phyloP scores from a whole-genome alignment of 257 asterid genomes.

The Solanum verrucosum region DNA sequence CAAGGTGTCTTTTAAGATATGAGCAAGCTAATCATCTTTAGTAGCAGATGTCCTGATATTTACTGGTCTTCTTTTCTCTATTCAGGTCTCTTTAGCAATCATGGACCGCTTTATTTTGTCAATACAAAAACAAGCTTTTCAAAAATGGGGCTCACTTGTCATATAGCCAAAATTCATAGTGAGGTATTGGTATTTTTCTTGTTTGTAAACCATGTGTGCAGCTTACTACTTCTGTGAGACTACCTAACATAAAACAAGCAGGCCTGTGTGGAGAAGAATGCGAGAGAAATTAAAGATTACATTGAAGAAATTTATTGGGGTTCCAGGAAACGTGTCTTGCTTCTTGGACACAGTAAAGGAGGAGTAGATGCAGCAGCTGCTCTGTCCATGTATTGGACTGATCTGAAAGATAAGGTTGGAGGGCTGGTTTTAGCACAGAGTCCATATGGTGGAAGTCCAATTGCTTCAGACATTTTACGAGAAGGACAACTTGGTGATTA shows the following conservation, averaged over 20 bases:
- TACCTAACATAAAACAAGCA: conserved; percentile 17
- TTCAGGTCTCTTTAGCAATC: conserved; percentile 48
- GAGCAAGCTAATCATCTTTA: neutral
- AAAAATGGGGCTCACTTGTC: conserved; percentile 93
- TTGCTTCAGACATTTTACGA: conserved; percentile 86
- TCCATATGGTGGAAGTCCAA: conserved; percentile 96
- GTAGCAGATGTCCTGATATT: neutral
- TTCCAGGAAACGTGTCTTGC: conserved; percentile 66
- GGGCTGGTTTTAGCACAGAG: conserved; percentile 91
- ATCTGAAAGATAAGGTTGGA: conserved; percentile 85
- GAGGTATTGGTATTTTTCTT: conserved; percentile 27
- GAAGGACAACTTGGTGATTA: conserved; percentile 98
- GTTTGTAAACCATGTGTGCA: neutral
- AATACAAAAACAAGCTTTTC: conserved; percentile 68
- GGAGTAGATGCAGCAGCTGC: conserved; percentile 95
- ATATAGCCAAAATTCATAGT: conserved; percentile 56
- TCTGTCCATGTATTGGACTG: conserved; percentile 86
- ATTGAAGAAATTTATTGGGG: conserved; percentile 96
- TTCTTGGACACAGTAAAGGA: conserved; percentile 98
- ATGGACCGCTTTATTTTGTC: conserved; percentile 67
- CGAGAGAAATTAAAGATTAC: conserved; percentile 81
- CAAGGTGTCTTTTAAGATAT: neutral
- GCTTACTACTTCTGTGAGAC: neutral
- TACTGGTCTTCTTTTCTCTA: neutral
- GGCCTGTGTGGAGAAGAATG: conserved; percentile 91